Evolutionary conservation across 345 rosid genomes (phyloP).

Genomic region (Populus simonii): DNA sequence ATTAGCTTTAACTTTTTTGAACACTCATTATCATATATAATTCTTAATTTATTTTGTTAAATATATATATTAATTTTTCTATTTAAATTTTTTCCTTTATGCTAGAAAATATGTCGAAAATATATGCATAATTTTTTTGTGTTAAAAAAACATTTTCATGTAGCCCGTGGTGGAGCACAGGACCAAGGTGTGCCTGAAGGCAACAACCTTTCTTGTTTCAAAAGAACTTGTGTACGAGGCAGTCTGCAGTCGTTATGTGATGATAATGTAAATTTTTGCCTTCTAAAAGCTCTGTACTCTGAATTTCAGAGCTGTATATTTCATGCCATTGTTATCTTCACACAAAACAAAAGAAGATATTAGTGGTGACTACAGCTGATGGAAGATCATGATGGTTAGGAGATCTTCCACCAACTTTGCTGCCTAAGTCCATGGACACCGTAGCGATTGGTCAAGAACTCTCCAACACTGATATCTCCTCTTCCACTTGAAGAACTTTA

Average conservation of each 20-base stretch:
- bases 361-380: neutral
- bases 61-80: too few species aligned
- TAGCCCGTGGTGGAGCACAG: neutral
- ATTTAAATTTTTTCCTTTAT: too few species aligned
- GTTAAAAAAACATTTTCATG: too few species aligned
- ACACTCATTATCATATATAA: too few species aligned
- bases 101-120: too few species aligned
- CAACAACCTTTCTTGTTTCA: neutral
- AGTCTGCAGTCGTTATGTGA: neutral
- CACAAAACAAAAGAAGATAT: constrained; percentile 4
- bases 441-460: neutral
- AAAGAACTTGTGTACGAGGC: neutral
- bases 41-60: too few species aligned
- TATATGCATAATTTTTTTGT: too few species aligned
- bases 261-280: neutral
- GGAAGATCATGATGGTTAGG: too few species aligned
- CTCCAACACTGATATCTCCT: too few species aligned
- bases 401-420: neutral
- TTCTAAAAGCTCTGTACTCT: neutral
- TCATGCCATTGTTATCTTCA: constrained; percentile 9
- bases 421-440: neutral
- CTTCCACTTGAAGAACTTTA: too few species aligned
- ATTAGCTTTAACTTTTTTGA: too few species aligned
- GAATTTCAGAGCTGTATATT: neutral
- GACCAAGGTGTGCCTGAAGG: neutral